phyloP scores from a whole-genome alignment of 495 filamentous ascomycete species.

The Chlorociboria aeruginascens region DNA sequence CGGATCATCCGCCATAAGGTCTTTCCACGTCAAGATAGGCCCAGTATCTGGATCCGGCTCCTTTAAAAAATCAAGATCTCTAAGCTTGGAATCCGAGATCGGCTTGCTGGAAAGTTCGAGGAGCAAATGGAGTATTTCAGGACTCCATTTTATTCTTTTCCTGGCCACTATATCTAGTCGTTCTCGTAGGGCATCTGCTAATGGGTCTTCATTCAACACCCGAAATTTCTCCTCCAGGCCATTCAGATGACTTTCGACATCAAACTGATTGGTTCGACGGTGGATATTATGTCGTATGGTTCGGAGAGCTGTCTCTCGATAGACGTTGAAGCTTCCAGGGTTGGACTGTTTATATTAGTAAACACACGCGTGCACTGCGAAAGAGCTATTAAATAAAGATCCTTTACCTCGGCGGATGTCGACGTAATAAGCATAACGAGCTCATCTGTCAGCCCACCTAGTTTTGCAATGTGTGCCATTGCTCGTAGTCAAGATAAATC shows the following conservation, averaged over 20 bases:
- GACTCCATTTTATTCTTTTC: constrained; percentile 46
- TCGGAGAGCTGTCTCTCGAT: constrained; percentile 37
- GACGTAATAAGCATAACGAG: constrained; percentile 32
- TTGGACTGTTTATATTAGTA: constrained; percentile 21
- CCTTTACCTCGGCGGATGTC: constrained; percentile 16
- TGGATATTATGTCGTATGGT: constrained; percentile 48
- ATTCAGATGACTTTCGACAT: constrained; percentile 55
- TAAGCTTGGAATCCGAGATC: constrained; percentile 50
- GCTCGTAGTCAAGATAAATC: neutral
- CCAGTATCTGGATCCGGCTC: constrained; percentile 27
- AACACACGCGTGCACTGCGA: no score
- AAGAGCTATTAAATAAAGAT: neutral
- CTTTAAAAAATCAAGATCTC: constrained; percentile 43
- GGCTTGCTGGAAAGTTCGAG: constrained; percentile 77
- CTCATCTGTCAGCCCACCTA: constrained; percentile 40
- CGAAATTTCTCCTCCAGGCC: constrained; percentile 85
- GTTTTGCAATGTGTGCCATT: constrained; percentile 38
- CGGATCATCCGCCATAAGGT: constrained; percentile 62
- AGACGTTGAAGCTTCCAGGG: constrained; percentile 32
- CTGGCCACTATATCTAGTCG: constrained; percentile 49
- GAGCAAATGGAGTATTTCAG: constrained; percentile 70
- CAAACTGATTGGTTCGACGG: constrained; percentile 79
- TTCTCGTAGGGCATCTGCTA: constrained; percentile 62
- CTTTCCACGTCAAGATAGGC: constrained; percentile 54
- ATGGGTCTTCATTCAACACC: constrained; percentile 60